phyloP scores from a whole-genome alignment of 2,329 filamentous ascomycete species.

The Colletotrichum sp. region DNA sequence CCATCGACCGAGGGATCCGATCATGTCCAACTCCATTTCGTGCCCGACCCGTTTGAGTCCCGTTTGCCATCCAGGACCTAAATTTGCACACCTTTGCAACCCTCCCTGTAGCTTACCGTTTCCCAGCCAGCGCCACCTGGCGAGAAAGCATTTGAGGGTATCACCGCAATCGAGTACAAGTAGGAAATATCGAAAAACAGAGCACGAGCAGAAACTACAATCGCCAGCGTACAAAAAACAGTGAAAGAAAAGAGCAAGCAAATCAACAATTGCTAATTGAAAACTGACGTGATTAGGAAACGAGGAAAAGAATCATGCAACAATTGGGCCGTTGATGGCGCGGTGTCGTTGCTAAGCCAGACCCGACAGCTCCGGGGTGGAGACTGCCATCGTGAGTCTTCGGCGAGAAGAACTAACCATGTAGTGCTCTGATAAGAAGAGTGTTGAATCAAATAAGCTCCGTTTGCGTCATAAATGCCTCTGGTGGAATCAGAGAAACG shows the following conservation, averaged over 20 bases:
- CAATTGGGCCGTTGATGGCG: slow-evolving; percentile 1
- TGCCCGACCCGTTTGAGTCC: neutral
- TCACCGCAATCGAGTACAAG: slow-evolving; percentile 2
- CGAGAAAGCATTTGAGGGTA: slow-evolving; percentile 19
- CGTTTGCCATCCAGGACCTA: slow-evolving; percentile 14
- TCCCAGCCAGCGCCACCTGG: slow-evolving; percentile 21
- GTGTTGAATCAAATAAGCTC: slow-evolving; percentile 14
- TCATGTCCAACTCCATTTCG: neutral
- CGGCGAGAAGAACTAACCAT: slow-evolving; percentile 1
- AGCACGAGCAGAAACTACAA: neutral
- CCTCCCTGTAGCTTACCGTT: neutral
- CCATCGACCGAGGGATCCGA: neutral
- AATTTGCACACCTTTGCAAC: neutral
- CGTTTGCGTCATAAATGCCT: slow-evolving; percentile 13
- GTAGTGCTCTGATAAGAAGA: neutral
- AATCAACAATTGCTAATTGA: neutral
- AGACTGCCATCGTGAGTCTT: neutral
- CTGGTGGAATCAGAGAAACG: slow-evolving; percentile 1
- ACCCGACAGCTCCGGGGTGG: neutral
- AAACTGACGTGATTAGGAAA: neutral
- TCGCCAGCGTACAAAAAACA: slow-evolving; percentile 2
- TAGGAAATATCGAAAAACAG: neutral
- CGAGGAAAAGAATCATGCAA: neutral
- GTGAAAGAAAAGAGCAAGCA: neutral
- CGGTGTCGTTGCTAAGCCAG: neutral